Percentiles rank a stretch among this genome's conserved stretches.
Conservation (phyloP, 495 filamentous ascomycete genomes). For the Annulohypoxylon stygium region DNA sequence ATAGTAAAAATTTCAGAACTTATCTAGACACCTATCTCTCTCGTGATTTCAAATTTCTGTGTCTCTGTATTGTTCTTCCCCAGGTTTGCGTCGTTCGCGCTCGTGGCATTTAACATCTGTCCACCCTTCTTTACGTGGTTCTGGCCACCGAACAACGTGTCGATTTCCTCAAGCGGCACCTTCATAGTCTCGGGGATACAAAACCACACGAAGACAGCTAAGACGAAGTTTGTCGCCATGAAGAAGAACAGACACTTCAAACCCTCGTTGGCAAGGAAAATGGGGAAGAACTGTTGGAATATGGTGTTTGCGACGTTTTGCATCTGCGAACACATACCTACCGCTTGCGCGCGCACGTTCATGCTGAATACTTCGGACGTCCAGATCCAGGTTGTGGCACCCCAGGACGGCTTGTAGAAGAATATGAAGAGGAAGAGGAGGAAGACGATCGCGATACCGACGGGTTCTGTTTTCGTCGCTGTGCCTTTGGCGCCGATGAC, state of each 20-base stretch:
- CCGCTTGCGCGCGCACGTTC: slow-evolving; percentile 75
- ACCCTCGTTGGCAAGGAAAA: slow-evolving; percentile 69
- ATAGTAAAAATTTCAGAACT: background rate
- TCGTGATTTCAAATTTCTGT: slow-evolving; percentile 24
- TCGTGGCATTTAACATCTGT: slow-evolving; percentile 44
- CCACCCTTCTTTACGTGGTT: slow-evolving; percentile 70
- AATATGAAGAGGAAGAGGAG: slow-evolving; percentile 74
- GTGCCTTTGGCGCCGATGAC: slow-evolving; percentile 52
- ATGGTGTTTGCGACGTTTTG: slow-evolving; percentile 76
- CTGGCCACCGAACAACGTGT: slow-evolving; percentile 68
- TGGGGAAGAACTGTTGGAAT: slow-evolving; percentile 76
- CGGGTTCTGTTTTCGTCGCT: slow-evolving; percentile 63
- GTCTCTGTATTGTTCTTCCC: slow-evolving; percentile 23
- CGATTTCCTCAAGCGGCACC: slow-evolving; percentile 74
- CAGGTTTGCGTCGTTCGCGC: slow-evolving; percentile 10
- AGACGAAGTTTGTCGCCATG: slow-evolving; percentile 64
- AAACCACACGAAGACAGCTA: slow-evolving; percentile 72
- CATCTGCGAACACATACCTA: slow-evolving; percentile 76
- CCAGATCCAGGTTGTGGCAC: slow-evolving; percentile 76
- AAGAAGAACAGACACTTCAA: slow-evolving; percentile 64
- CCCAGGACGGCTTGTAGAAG: slow-evolving; percentile 79
- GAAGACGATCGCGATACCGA: slow-evolving; percentile 74
- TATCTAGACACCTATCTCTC: slow-evolving; percentile 12
- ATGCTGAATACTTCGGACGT: slow-evolving; percentile 75
- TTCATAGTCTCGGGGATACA: slow-evolving; percentile 76